Evolutionary conservation across 1,284 basidiomycete genomes (phyloP).

Genomic region (Ceratobasidium sp.): DNA sequence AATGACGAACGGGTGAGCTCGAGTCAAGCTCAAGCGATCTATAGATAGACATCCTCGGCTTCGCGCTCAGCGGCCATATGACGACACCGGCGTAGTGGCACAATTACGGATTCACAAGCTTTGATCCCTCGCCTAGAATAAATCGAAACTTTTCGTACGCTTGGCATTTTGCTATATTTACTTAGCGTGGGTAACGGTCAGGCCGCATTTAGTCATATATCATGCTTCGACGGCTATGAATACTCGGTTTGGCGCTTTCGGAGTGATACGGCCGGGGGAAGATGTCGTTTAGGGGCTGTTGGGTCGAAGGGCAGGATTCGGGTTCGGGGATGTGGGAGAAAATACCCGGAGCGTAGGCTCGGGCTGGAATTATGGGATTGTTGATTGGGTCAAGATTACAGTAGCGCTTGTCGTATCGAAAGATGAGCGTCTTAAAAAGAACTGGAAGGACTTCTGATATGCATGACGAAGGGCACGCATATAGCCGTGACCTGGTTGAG

Average conservation of each 20-base stretch:
- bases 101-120: background rate
- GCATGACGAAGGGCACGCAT: no score
- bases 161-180: constrained; percentile 21
- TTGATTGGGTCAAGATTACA: no score
- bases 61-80: background rate
- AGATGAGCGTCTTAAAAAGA: no score
- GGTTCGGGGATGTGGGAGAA: no score
- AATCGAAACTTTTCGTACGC: constrained; percentile 4
- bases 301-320: no score
- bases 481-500: no score
- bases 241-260: background rate
- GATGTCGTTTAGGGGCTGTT: no score
- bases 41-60: constrained; percentile 8
- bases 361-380: no score
- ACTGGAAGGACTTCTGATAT: no score
- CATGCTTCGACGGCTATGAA: background rate
- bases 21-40: background rate
- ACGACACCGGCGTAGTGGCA: constrained; percentile 1
- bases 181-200: background rate
- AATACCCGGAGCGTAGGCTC: no score
- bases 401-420: no score
- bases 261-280: background rate
- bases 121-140: background rate
- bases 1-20: background rate
- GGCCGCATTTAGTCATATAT: background rate